Percentiles rank a stretch among this genome's conserved stretches.
These are phyloP conservation scores for Bothriochloa decipiens DNA, from an alignment of 176 grass and related monocot genomes.

Conservation along the genomic window DNA sequence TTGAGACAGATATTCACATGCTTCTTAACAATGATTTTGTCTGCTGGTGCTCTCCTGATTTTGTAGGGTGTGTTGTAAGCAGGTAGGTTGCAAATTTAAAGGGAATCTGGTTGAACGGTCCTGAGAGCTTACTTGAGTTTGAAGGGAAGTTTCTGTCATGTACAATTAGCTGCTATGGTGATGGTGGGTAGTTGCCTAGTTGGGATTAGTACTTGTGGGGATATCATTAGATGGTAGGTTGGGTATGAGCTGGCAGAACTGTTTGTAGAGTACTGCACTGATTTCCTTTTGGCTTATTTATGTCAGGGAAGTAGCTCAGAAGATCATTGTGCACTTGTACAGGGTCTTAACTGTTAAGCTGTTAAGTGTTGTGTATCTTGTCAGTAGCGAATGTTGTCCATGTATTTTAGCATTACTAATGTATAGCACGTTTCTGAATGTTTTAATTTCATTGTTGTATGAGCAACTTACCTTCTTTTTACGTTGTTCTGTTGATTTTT, in stretches of 20 bases:
- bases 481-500: not conserved
- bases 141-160: constrained; percentile 39
- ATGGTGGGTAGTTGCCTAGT: constrained; percentile 20
- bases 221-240: constrained; percentile 25
- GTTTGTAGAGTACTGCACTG: constrained; percentile 30
- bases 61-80: not conserved
- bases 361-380: not conserved
- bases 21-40: constrained; percentile 6
- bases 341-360: constrained; percentile 15
- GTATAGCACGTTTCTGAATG: constrained; percentile 30
- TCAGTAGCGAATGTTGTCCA: not conserved
- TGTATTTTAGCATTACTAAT: constrained; percentile 34
- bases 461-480: constrained; percentile 8
- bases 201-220: constrained; percentile 10
- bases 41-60: constrained; percentile 30
- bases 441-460: not conserved
- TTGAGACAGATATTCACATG: constrained; percentile 20
- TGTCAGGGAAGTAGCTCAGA: constrained; percentile 4
- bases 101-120: constrained; percentile 24
- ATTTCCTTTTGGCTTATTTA: constrained; percentile 34
- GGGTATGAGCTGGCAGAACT: constrained; percentile 42
- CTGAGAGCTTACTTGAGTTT: constrained; percentile 42
- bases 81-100: constrained; percentile 26
- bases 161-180: constrained; percentile 25
- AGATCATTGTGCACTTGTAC: not conserved